Percentiles rank a stretch among this genome's conserved stretches.
These are phyloP conservation scores for Aegilops tauschii DNA, from an alignment of 176 grass and related monocot species.

Conservation along the genomic window DNA sequence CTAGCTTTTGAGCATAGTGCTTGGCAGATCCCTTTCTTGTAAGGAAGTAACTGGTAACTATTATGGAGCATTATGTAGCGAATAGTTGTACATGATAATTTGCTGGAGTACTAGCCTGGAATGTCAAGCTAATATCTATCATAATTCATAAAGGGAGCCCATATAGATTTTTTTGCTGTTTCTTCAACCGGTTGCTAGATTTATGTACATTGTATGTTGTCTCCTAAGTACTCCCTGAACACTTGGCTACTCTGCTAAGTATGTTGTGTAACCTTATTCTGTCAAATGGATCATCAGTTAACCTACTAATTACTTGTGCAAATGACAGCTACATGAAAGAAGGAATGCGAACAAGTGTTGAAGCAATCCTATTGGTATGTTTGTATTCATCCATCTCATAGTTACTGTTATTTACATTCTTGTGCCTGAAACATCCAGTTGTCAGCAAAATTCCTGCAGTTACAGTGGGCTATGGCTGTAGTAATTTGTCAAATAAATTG, in stretches of 20 bases:
- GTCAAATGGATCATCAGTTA: neutral
- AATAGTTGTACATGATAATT: neutral
- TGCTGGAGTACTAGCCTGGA: neutral
- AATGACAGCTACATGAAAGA: constrained; percentile 95
- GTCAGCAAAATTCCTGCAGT: neutral
- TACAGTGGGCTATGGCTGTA: neutral
- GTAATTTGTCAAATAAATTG: constrained; percentile 4
- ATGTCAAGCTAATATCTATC: neutral
- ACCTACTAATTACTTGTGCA: constrained; percentile 3
- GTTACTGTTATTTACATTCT: neutral
- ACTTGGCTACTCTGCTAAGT: neutral
- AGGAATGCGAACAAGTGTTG: constrained; percentile 95
- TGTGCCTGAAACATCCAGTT: neutral
- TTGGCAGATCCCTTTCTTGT: neutral
- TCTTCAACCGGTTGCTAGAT: neutral
- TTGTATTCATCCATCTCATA: neutral
- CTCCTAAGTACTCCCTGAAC: neutral
- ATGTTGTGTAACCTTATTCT: constrained; percentile 6
- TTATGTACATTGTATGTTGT: neutral
- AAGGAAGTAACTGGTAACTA: neutral
- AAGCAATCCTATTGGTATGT: constrained; percentile 83
- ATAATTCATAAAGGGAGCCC: neutral
- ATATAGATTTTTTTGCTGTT: neutral
- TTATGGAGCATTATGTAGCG: neutral
- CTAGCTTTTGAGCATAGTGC: neutral